These are phyloP conservation scores for Nannizziopsis barbatae DNA, from an alignment of 2,329 filamentous ascomycete genomes.

Conservation along the genomic window DNA sequence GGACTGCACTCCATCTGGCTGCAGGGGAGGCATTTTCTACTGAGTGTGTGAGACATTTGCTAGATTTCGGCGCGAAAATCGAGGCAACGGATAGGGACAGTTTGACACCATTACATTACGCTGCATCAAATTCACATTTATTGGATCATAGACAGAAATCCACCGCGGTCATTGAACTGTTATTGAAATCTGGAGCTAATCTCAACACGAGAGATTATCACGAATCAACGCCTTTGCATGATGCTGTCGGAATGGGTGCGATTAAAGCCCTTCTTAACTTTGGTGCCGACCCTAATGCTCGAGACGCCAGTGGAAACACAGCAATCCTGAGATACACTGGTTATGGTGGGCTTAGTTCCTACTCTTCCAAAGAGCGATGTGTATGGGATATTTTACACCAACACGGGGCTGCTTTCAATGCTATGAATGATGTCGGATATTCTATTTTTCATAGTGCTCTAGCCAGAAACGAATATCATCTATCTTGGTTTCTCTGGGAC, in stretches of 20 bases:
- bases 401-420: constrained; percentile 3
- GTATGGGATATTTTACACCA: neutral
- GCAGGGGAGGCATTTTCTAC: neutral
- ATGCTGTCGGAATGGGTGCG: neutral
- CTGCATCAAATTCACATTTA: neutral
- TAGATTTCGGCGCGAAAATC: constrained; percentile 25
- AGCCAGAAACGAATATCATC: neutral
- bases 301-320: constrained; percentile 17
- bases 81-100: constrained; percentile 27
- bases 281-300: constrained; percentile 28
- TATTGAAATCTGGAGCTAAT: no score
- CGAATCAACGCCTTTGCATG: neutral
- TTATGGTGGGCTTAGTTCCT: no score
- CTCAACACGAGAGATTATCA: no score
- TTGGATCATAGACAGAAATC: neutral
- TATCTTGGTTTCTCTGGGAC: neutral
- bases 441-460: constrained; percentile 16
- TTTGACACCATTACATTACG: constrained; percentile 25
- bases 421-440: constrained; percentile 12
- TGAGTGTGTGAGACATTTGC: neutral
- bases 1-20: neutral
- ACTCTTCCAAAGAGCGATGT: neutral
- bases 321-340: no score
- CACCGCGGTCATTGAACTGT: no score
- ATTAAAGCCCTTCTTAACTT: constrained; percentile 11